These are phyloP conservation scores for Fraxinus pennsylvanica DNA, from an alignment of 257 asterid genomes.

Conservation along the genomic window DNA sequence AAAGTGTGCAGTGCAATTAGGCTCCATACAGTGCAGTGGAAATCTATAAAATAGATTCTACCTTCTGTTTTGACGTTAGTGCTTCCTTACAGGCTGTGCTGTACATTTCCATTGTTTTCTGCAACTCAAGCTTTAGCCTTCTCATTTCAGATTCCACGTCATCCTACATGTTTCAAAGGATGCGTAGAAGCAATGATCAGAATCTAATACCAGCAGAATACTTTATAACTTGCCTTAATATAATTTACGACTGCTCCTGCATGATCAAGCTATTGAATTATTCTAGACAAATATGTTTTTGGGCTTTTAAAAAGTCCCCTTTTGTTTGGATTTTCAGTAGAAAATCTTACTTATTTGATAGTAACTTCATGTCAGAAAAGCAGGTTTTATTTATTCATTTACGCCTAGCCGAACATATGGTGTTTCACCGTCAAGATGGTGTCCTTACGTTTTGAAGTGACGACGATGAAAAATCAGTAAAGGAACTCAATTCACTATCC, in stretches of 20 bases:
- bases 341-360: neutral
- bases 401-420: neutral
- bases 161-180: conserved; percentile 45
- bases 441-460: conserved; percentile 63
- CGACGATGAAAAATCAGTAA: conserved; percentile 52
- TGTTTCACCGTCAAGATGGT: neutral
- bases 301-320: neutral
- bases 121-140: conserved; percentile 76
- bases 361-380: neutral
- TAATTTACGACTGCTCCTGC: neutral
- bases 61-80: conserved; percentile 72
- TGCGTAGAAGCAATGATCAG: conserved; percentile 11
- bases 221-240: neutral
- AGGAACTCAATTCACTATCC: conserved; percentile 49
- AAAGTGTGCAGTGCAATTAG: too few species aligned
- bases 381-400: neutral
- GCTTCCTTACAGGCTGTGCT: conserved; percentile 87
- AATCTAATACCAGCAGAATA: neutral
- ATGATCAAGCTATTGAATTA: too few species aligned
- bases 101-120: conserved; percentile 79
- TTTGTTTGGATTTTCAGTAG: neutral
- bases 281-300: neutral
- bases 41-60: conserved; percentile 18
- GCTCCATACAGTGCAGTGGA: neutral
- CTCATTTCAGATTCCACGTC: conserved; percentile 81